Evolutionary conservation across 192 early-diverging fungal species (phyloP).

Genomic region (Coemansia sp.): DNA sequence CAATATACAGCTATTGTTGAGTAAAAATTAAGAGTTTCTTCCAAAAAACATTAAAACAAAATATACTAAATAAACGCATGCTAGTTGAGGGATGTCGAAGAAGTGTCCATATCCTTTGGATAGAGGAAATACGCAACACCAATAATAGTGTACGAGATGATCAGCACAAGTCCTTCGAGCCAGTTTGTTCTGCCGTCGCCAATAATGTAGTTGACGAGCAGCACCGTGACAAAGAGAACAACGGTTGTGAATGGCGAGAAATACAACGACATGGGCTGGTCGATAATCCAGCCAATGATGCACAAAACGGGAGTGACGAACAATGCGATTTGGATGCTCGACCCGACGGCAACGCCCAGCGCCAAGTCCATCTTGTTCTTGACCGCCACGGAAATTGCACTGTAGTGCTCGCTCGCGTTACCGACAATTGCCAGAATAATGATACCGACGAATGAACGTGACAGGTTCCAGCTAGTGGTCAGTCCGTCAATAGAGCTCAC

Average conservation of each 20-base stretch:
- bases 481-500: conserved; percentile 81
- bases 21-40: background rate
- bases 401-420: conserved; percentile 86
- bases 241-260: conserved; percentile 82
- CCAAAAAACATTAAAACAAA: background rate
- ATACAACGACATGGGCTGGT: conserved; percentile 74
- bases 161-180: conserved; percentile 84
- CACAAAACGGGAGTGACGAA: conserved; percentile 69
- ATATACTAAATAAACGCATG: background rate
- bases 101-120: conserved; percentile 50
- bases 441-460: conserved; percentile 85
- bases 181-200: conserved; percentile 89
- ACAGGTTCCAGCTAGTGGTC: conserved; percentile 66
- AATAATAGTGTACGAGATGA: conserved; percentile 82
- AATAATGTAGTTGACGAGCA: conserved; percentile 78
- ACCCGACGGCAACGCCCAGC: conserved; percentile 84
- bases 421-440: conserved; percentile 90
- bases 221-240: conserved; percentile 74
- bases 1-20: background rate
- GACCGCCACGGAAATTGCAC: conserved; percentile 74
- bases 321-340: conserved; percentile 86
- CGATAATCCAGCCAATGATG: conserved; percentile 84
- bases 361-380: conserved; percentile 93
- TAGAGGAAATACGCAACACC: conserved; percentile 79
- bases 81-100: conserved; percentile 6